Base-by-base conservation (phyloP, 371 early-diverging fungal species). In the Lichtheimia corymbifera region DNA sequence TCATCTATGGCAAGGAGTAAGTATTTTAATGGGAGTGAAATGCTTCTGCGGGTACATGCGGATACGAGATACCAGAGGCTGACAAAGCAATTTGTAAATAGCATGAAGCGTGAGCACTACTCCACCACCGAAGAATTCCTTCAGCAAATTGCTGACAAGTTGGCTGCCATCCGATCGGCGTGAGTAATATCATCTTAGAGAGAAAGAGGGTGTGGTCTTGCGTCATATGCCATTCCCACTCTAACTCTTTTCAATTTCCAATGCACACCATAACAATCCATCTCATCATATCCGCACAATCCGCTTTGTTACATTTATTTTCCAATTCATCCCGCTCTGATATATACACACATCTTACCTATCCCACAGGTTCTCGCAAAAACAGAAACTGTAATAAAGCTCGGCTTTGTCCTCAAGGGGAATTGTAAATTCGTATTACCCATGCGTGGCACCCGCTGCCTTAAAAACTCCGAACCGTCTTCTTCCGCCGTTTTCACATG, bases 1-100 rank as follows among this genome's bases (percentile, higher is more conserved):
- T 93, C 27, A 94, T 97, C 71, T 91, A 97, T 68, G 97, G 96
- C 63, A 84, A 87, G 67, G 73, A 84, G 88, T 87, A 80, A 76
- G 83, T 55, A 35, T 35, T 2, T 5, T 28, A 28, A 0, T 35
- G 11, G 35, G 35, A 35, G 35, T 9, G 2, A 35, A 28, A 28
- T 28, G 28, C 28, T 28, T 28, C 4, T 28, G 28, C 28, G 28
- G 28, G 28, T 28, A 4, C 9, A 35, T 35, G 35, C 35, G 35
- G 35, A 35, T 35, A 9, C 2, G 35, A 35, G 35, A 35, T 35
- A 9, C 35, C 35, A 35, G 35, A 35, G n/a, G 4, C 42, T 53
- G 40, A n/a, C 61, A 40, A 30, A 9, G 30, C 24, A 22, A 35
- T 35, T 44, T 6, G 20, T 30, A 17, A 35, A 52, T 62, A 84